These are phyloP conservation scores for Mortierella sp. DNA, from an alignment of 371 early-diverging fungal genomes.

Conservation along the genomic window DNA sequence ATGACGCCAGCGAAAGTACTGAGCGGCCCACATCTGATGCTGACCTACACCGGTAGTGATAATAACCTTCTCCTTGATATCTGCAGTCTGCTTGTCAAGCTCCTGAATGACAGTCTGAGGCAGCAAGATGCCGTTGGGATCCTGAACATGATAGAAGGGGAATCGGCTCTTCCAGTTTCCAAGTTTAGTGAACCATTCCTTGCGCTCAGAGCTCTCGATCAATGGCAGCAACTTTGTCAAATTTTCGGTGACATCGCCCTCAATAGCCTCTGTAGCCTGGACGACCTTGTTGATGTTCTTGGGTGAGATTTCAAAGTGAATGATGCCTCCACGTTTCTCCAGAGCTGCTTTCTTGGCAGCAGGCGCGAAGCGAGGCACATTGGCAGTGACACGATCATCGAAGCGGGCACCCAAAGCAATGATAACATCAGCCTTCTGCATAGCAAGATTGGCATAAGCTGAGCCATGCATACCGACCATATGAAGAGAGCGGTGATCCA, in stretches of 20 bases:
- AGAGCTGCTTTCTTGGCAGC: constrained; percentile 90
- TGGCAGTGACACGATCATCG: constrained; percentile 98
- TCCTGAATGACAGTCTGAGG: constrained; percentile 96
- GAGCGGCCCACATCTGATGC: constrained; percentile 99
- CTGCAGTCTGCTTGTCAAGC: constrained; percentile 83
- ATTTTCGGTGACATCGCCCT: constrained; percentile 94
- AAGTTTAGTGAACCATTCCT: constrained; percentile 87
- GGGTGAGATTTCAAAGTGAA: constrained; percentile 98
- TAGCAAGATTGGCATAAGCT: constrained; percentile 96
- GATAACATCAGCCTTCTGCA: constrained; percentile 96
- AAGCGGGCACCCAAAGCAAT: constrained; percentile 98
- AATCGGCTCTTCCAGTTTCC: constrained; percentile 90
- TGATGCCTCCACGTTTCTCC: constrained; percentile 93
- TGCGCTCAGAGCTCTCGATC: constrained; percentile 76
- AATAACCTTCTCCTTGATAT: constrained; percentile 92
- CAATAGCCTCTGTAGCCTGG: constrained; percentile 89
- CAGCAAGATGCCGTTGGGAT: constrained; percentile 76
- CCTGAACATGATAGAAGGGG: constrained; percentile 80
- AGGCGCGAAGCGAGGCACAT: constrained; percentile 89
- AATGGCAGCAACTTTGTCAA: constrained; percentile 83
- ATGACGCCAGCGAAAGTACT: constrained; percentile 87
- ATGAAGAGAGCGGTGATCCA: constrained; percentile 89
- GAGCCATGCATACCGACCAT: constrained; percentile 99
- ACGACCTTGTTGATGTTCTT: constrained; percentile 99
- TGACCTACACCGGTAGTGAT: constrained; percentile 98